Percentiles rank a stretch among this genome's conserved stretches.
These are phyloP conservation scores for Platanthera guangdongensis DNA, from an alignment of 106 monocot species.

Conservation along the genomic window DNA sequence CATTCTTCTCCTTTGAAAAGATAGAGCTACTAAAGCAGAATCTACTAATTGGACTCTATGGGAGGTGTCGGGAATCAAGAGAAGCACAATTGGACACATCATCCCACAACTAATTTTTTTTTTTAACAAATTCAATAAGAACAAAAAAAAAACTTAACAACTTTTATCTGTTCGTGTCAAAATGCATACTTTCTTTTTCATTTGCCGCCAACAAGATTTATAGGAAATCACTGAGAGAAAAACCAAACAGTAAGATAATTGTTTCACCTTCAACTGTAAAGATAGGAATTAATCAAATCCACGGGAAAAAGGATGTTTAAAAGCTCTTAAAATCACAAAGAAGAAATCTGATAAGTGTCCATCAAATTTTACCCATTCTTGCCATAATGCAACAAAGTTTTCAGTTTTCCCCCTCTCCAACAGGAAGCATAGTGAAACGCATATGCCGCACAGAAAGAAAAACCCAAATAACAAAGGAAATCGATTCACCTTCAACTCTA, in stretches of 20 bases:
- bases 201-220: no score
- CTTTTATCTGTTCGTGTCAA: neutral
- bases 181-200: neutral
- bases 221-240: no score
- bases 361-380: neutral
- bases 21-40: neutral
- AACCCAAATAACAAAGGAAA: neutral
- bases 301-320: no score
- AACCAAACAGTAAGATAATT: no score
- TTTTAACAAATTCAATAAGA: neutral
- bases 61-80: neutral
- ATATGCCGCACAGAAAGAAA: conserved; percentile 1
- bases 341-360: no score
- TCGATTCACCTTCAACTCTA: neutral
- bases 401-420: neutral
- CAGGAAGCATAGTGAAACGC: neutral
- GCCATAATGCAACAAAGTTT: neutral
- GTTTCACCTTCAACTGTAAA: no score
- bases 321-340: no score
- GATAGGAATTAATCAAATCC: no score
- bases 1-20: neutral
- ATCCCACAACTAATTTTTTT: neutral
- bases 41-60: neutral
- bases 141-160: neutral
- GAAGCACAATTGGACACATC: neutral